phyloP scores from a whole-genome alignment of 73 alveolate species.

The Paramecium pentaurelia region DNA sequence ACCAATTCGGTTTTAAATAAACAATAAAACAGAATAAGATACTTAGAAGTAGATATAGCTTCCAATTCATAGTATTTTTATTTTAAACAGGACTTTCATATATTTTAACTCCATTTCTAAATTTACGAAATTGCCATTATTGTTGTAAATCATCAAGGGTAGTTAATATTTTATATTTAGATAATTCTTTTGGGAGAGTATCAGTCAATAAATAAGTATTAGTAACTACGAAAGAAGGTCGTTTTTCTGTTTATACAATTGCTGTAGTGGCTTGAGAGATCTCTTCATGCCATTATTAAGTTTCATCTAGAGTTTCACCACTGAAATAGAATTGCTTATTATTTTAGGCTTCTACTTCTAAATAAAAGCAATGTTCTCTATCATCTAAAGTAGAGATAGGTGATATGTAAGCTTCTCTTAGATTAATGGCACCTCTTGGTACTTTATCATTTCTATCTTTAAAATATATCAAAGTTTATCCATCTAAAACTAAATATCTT shows the following conservation, averaged over 20 bases:
- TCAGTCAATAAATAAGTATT: constrained; percentile 15
- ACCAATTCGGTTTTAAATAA: neutral
- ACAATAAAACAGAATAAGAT: neutral
- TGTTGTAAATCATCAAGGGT: neutral
- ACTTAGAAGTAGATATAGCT: neutral
- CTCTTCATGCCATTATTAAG: constrained; percentile 59
- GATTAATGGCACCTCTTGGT: constrained; percentile 56
- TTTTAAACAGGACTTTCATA: neutral
- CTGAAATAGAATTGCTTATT: constrained; percentile 49
- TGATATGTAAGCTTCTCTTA: constrained; percentile 51
- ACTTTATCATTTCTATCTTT: constrained; percentile 51
- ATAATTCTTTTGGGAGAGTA: neutral
- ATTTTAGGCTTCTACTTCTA: constrained; percentile 24
- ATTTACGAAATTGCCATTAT: constrained; percentile 56
- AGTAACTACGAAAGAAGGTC: neutral
- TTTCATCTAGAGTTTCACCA: constrained; percentile 48
- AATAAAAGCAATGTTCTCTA: constrained; percentile 57
- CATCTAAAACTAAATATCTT: constrained; percentile 56
- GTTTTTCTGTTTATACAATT: neutral
- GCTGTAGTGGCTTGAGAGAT: constrained; percentile 46
- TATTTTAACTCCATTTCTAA: constrained; percentile 59
- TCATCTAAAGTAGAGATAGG: neutral
- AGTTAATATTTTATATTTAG: neutral
- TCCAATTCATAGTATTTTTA: neutral
- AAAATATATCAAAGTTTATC: constrained; percentile 49